Evolutionary conservation across 148 eudicot genomes (phyloP).

Genomic region (Diospyros lotus): DNA sequence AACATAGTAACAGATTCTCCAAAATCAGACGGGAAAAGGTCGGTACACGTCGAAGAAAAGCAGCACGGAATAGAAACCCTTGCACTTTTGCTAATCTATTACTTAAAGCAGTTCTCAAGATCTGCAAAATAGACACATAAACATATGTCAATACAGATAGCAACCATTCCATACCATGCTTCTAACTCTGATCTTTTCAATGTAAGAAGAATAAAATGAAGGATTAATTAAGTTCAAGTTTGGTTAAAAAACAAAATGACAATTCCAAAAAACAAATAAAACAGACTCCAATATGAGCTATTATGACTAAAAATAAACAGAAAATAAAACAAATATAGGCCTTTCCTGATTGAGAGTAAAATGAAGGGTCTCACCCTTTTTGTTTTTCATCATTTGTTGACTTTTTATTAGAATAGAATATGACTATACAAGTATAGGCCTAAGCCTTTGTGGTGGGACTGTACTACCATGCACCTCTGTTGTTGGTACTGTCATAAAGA

Average conservation of each 20-base stretch:
- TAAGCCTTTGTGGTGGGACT: background rate
- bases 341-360: background rate
- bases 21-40: constrained; percentile 76
- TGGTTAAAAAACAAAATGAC: background rate
- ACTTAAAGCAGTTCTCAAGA: constrained; percentile 83
- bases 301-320: background rate
- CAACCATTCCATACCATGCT: background rate
- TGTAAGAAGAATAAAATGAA: background rate
- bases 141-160: background rate
- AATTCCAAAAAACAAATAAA: background rate
- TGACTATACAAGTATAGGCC: too few relatives aligned
- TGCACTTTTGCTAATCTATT: constrained; percentile 97
- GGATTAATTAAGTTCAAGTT: constrained; percentile 4
- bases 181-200: background rate
- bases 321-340: background rate
- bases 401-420: background rate
- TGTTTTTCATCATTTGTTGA: background rate
- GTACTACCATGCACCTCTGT: background rate
- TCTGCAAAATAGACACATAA: constrained; percentile 42
- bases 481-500: background rate
- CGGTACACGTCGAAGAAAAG: constrained; percentile 95
- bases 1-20: constrained; percentile 84
- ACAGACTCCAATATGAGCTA: background rate
- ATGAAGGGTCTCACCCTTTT: too few relatives aligned
- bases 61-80: constrained; percentile 95